Percentiles rank a stretch among this genome's conserved stretches.
Evolutionary conservation across 106 monocot species (phyloP).

Genomic region (Acorus gramineus): DNA sequence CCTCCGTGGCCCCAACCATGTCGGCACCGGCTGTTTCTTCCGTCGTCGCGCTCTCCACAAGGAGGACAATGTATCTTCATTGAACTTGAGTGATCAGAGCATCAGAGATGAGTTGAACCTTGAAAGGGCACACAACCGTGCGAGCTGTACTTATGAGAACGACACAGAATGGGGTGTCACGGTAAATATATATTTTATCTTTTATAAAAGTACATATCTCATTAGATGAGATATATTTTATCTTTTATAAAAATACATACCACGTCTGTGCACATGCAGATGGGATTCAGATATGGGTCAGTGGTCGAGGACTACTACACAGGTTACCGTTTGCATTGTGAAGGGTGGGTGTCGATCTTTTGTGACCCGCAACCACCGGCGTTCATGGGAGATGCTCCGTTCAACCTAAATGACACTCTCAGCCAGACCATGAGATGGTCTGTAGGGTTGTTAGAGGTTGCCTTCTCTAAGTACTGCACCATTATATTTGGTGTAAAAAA

Average conservation of each 20-base stretch:
- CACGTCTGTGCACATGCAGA: slow-evolving; percentile 11
- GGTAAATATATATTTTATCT: slow-evolving; percentile 6
- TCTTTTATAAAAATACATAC: too few relatives aligned
- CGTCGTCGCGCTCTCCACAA: slow-evolving; percentile 20
- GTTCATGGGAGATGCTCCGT: slow-evolving; percentile 47
- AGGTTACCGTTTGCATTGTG: slow-evolving; percentile 52
- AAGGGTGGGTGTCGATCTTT: slow-evolving; percentile 64
- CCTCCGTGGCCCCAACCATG: slow-evolving; percentile 39
- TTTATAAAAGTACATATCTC: too few relatives aligned
- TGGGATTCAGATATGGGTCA: slow-evolving; percentile 63
- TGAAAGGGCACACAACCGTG: slow-evolving; percentile 17
- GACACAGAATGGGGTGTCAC: slow-evolving; percentile 46
- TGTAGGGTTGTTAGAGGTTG: slow-evolving; percentile 55
- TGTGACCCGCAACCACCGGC: slow-evolving; percentile 50
- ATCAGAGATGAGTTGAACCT: neutral
- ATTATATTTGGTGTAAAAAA: slow-evolving; percentile 31
- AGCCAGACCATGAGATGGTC: slow-evolving; percentile 60
- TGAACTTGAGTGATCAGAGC: neutral
- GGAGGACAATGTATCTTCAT: neutral
- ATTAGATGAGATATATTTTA: too few relatives aligned
- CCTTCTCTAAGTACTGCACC: slow-evolving; percentile 44
- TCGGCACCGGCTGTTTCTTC: slow-evolving; percentile 56
- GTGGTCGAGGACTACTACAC: slow-evolving; percentile 58
- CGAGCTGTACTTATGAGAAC: slow-evolving; percentile 39
- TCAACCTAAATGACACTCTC: slow-evolving; percentile 45